Base-by-base conservation (phyloP, 257 asterid species). In the Solanum infundibuliforme region DNA sequence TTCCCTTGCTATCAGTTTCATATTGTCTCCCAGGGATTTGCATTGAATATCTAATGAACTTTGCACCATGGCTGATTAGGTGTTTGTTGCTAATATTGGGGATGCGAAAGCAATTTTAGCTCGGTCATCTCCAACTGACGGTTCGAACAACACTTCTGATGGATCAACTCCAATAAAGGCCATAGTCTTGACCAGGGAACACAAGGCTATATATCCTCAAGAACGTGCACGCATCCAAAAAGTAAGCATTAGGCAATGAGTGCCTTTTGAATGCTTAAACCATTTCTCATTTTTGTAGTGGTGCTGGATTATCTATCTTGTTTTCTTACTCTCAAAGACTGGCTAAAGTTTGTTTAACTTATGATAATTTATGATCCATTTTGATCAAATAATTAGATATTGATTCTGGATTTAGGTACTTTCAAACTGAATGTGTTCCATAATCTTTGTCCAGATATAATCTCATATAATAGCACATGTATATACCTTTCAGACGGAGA, bases 31-130 rank as follows among this genome's bases (percentile, higher is more conserved):
- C 69, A 43, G 29, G 29, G 27, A 82, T 48, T 29, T 82, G 86
- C 29, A 10, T 31, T 31, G 41, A 81, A 46, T 48, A 48, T 81
- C 43, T 82, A 20, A 48, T 48, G 86, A 10, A 31, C 43, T 48
- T 82, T 29, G 69, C 39, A 81, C 62, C 39, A 75, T 87, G 79
- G 84, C 41, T 20, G 66, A 35, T 73, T 87, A 96, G 99, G 98
- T 96, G 83, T 95, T 96, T 92, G 93, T 96, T 89, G 98, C 99
- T 90, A 96, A 96, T 87, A 89, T 96, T 92, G 98, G 99, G 32
- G 98, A 95, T 91, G 98, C 98, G 16, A 95, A 95, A 93, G 98
- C 98, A 35, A 95, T 95, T 90, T 92, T 95, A 55, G 99, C 98
- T 73, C 94, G 99, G 76, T 93, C 97, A 90, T 85, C 95, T 60